Evolutionary conservation across 2,329 filamentous ascomycete species (phyloP).

Genomic region (Raffaelea arxii): DNA sequence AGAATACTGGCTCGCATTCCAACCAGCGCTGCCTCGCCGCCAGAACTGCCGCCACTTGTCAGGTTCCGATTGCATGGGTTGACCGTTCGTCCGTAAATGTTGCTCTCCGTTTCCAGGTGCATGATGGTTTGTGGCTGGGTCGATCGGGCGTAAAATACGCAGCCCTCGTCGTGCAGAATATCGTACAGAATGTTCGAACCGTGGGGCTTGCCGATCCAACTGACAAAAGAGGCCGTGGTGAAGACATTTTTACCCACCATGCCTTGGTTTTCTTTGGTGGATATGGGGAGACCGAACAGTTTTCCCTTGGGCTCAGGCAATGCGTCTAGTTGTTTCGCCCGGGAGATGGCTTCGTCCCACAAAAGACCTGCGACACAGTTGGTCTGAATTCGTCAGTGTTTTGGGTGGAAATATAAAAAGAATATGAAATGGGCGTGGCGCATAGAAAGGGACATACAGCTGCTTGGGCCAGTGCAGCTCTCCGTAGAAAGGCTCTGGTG

Average conservation of each 20-base stretch:
- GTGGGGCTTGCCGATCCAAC: not conserved
- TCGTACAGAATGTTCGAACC: not conserved
- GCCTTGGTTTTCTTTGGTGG: constrained; percentile 27
- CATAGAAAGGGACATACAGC: too few species aligned
- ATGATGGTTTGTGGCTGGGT: constrained; percentile 16
- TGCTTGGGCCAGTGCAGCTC: too few species aligned
- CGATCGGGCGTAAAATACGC: constrained; percentile 15
- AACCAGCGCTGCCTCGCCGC: constrained; percentile 24
- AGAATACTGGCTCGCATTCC: constrained; percentile 21
- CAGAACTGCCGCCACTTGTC: constrained; percentile 24
- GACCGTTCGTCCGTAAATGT: constrained; percentile 21
- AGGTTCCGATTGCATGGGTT: constrained; percentile 23
- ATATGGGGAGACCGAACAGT: constrained; percentile 30
- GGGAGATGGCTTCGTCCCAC: not conserved
- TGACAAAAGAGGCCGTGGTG: not conserved
- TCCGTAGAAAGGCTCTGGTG: not conserved
- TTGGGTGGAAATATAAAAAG: too few species aligned
- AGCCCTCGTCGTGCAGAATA: constrained; percentile 17
- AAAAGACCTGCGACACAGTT: not conserved
- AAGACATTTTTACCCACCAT: constrained; percentile 14
- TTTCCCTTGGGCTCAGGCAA: constrained; percentile 18
- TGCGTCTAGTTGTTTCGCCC: not conserved
- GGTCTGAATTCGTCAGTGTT: too few species aligned
- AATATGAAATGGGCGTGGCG: too few species aligned
- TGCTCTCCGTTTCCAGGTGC: constrained; percentile 21